Conservation (phyloP, 73 alveolate genomes). For the Paramecium pentaurelia region DNA sequence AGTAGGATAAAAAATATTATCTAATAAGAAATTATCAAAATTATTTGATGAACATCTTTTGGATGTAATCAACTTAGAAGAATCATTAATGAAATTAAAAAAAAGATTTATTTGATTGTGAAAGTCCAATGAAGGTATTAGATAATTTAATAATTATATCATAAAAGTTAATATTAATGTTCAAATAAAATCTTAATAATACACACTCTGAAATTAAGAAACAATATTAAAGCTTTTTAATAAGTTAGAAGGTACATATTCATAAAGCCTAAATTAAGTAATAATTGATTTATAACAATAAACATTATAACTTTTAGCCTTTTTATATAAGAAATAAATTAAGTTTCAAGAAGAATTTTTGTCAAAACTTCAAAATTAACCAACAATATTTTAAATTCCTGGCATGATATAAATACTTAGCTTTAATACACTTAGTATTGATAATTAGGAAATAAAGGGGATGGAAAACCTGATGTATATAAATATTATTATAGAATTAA, state of each 20-base stretch:
- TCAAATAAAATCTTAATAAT: background rate
- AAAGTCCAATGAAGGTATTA: background rate
- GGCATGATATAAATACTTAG: background rate
- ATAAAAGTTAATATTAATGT: background rate
- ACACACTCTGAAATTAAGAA: background rate
- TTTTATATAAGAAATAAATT: background rate
- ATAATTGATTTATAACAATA: background rate
- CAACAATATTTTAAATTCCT: background rate
- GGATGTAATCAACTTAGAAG: background rate
- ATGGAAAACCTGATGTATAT: background rate
- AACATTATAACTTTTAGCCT: background rate
- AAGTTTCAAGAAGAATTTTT: background rate
- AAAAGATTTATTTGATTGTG: background rate
- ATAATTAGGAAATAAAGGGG: background rate
- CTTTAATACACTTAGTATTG: background rate
- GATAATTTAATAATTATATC: background rate
- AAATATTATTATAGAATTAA: background rate
- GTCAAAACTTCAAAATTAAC: background rate
- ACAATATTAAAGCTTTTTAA: background rate
- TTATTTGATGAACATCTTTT: background rate
- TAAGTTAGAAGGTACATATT: background rate
- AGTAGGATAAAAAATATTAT: background rate
- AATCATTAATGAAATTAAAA: background rate
- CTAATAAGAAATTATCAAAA: background rate
- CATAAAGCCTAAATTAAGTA: background rate